Evolutionary conservation across 1,139 yeast species (phyloP), one percentile per base, ranked within the genome.

Genomic region (Candida pseudoviswanathii): DNA sequence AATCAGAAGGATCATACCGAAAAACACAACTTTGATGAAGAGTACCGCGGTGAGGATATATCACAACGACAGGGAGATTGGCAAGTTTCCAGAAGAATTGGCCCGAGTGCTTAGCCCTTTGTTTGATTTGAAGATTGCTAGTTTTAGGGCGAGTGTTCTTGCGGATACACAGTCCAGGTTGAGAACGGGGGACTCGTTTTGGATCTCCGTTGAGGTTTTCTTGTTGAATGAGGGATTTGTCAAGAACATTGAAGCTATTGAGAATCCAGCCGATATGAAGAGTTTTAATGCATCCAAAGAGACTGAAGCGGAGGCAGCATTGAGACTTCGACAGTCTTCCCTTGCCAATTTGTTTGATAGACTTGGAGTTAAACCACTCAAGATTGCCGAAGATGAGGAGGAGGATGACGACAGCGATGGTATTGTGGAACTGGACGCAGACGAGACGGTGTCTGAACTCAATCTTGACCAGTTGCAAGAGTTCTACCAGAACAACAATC

Each of bases 401-500:
- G 50, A 40, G 22, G 50, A 43, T n/a, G 50, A 39, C 21, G 48
- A 51, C 3, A 6, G n/a, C 10, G 40, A 32, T 1, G 47, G 41
- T 6, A 34, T 44, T 2, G 34, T 40, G 25, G 44, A 42, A 10
- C 36, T 46, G 11, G 54, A 51, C 45, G 55, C 53, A 10, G 62
- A 57, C 30, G 51, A 54, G 25, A 54, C 49, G 32, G 52, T 45
- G 2, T 78, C 75, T 5, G 82, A 80, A 31, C 70, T 89, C 52
- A 77, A 80, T 51, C 64, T 88, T 39, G 91, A 89, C 57, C 96
- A 92, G 60, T 70, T 94, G 41, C 86, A 86, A 57, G 80, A 85
- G 47, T 80, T 92, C 51, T 92, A 92, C 63, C 81, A 79, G 53
- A 80, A 85, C 7, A 81, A 90, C 22, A 86, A 85, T 57, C 73